These are phyloP conservation scores for Geranium incanum DNA, from an alignment of 441 rosid species.

Conservation along the genomic window DNA sequence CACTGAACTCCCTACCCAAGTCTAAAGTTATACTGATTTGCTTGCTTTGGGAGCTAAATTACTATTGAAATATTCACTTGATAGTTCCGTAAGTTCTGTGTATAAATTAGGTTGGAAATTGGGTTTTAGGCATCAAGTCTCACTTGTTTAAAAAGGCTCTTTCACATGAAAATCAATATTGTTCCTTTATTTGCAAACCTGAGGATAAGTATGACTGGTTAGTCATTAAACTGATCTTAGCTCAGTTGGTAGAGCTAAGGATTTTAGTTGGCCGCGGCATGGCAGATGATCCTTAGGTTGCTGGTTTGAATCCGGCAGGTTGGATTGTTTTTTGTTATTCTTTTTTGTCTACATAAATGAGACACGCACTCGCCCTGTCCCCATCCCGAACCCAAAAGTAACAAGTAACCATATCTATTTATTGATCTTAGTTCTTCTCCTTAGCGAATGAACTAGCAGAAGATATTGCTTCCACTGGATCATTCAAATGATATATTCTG, in stretches of 20 bases:
- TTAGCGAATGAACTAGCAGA: no score
- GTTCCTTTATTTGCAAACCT: not conserved
- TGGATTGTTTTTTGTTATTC: no score
- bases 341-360: no score
- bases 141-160: not conserved
- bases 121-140: not conserved
- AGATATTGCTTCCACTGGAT: no score
- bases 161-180: not conserved
- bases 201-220: not conserved
- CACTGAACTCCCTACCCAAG: no score
- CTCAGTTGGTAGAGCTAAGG: not conserved
- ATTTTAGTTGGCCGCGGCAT: not conserved
- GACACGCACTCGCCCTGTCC: no score
- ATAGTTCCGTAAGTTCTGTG: not conserved
- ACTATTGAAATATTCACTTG: no score
- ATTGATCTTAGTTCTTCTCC: no score
- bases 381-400: no score
- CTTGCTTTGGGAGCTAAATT: not conserved
- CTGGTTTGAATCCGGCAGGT: not conserved
- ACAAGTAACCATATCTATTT: no score
- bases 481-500: no score
- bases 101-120: not conserved
- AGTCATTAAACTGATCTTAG: not conserved
- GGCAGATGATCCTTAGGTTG: not conserved
- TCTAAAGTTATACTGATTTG: not conserved